Conservation (phyloP, 768 basidiomycete species). For the Pleurotus tuber-regium region DNA sequence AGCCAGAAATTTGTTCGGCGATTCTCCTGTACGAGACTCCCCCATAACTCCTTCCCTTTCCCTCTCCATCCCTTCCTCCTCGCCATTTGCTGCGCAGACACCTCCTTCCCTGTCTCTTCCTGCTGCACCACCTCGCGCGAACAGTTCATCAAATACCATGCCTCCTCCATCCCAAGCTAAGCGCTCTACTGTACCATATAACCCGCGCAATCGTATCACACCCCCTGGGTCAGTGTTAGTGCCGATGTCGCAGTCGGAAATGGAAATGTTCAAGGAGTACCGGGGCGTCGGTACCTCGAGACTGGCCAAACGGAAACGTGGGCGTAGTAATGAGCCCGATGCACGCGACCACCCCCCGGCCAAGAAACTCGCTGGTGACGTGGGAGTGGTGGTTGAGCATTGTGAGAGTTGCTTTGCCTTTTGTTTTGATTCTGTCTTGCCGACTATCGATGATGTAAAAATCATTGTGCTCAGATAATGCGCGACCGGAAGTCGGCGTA, state of each 20-base stretch:
- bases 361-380: constrained; percentile 65
- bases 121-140: constrained; percentile 31
- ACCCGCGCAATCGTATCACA: constrained; percentile 58
- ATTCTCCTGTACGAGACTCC: constrained; percentile 6
- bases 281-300: constrained; percentile 54
- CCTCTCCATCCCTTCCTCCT: constrained; percentile 24
- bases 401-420: constrained; percentile 47
- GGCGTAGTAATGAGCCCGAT: constrained; percentile 29
- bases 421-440: not conserved
- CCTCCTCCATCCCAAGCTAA: constrained; percentile 30
- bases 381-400: constrained; percentile 71
- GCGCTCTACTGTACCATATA: constrained; percentile 53
- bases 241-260: constrained; percentile 63
- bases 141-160: constrained; percentile 27
- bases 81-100: constrained; percentile 24
- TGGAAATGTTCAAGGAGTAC: constrained; percentile 55
- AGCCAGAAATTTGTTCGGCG: constrained; percentile 5
- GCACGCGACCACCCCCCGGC: constrained; percentile 36
- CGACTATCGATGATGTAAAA: constrained; percentile 7
- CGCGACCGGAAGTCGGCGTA: constrained; percentile 88
- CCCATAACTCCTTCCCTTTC: not conserved
- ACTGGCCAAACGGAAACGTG: constrained; percentile 55
- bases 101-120: constrained; percentile 35
- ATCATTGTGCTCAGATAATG: constrained; percentile 64
- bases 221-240: constrained; percentile 59